Base-by-base conservation (phyloP, 208 protist species). In the Leishmania major region DNA sequence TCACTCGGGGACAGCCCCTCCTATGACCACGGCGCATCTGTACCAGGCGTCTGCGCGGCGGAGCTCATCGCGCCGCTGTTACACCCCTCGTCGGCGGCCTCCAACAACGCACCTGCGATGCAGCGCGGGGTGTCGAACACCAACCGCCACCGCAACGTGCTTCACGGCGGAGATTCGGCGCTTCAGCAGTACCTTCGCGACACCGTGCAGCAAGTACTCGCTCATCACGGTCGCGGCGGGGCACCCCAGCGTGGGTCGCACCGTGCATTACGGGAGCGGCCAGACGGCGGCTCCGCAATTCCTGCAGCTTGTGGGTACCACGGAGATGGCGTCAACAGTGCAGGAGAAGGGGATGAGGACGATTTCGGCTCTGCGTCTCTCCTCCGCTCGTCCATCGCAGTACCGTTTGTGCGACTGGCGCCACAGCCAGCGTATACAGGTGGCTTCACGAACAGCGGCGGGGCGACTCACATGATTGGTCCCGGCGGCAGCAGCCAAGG, bases 131-230 rank as follows among this genome's bases (percentile, higher is more conserved):
- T 22, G 35, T 43, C 53, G 22, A 35, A 25, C 49, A n/a, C 15
- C 28, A n/a, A 22, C 49, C 0, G 5, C 45, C 43, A 49, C 60
- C 31, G 71, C 76, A 49, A 75, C 22, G 31, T 76, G 47, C 22
- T 78, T 64, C 19, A 53, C 51, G 51, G 70, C 53, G 77, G 69
- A 31, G 62, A 75, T 31, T 53, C 57, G 31, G 77, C 59, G 22
- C 77, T 85, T 11, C 82, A 85, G 62, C 82, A 75, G 43, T 85
- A 85, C 49, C 62, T 85, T 47, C 67, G 62, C n/a, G 82, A 85
- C 51, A 85, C 73, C 40, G 82, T 85, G 72, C 71, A 82, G 77
- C 77, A 81, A 40, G 77, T 85, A 31, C 64, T 85, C 66, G 69
- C 69, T 5, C 28, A 37, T 25, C 67, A 84, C 28, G 74, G 31